A percentile compares a stretch with the other conserved stretches of the same genome.
Conservation (phyloP, 805 yeast species). For the Myxozyma neotropica region DNA sequence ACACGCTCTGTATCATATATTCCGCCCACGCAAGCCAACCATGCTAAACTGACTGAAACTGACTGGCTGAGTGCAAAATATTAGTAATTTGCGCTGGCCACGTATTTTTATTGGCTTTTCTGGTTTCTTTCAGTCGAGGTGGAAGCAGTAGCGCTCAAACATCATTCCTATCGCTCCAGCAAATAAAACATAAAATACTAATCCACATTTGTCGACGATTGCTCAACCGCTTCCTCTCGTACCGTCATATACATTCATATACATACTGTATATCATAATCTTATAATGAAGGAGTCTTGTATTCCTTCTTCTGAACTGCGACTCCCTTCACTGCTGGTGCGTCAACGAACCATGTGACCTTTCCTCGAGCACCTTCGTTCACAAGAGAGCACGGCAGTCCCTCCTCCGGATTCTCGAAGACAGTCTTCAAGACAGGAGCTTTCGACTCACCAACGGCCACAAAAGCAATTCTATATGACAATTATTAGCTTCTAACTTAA, state of each 20-base stretch:
- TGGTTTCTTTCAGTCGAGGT: too few relatives aligned
- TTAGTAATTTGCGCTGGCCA: too few relatives aligned
- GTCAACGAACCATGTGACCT: conserved; percentile 96
- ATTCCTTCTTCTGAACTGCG: conserved; percentile 32
- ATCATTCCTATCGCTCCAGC: too few relatives aligned
- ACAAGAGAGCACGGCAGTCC: conserved; percentile 93
- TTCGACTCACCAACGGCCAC: conserved; percentile 96
- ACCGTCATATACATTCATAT: neutral
- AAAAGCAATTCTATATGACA: conserved; percentile 65
- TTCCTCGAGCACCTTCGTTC: conserved; percentile 95
- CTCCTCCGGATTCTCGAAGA: conserved; percentile 96
- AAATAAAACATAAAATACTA: neutral
- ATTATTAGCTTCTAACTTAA: neutral
- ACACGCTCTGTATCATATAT: neutral
- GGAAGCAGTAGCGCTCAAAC: neutral
- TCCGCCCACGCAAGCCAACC: neutral
- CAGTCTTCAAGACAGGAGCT: conserved; percentile 86
- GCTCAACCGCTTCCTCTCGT: neutral
- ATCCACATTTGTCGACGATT: neutral
- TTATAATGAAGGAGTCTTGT: conserved; percentile 32
- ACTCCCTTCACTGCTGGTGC: conserved; percentile 47
- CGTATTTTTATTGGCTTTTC: too few relatives aligned
- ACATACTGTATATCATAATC: neutral
- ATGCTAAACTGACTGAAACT: too few relatives aligned
- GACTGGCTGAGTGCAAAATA: too few relatives aligned